phyloP scores from a whole-genome alignment of 805 yeast genomes.

The Kodamaea fukazawae region DNA sequence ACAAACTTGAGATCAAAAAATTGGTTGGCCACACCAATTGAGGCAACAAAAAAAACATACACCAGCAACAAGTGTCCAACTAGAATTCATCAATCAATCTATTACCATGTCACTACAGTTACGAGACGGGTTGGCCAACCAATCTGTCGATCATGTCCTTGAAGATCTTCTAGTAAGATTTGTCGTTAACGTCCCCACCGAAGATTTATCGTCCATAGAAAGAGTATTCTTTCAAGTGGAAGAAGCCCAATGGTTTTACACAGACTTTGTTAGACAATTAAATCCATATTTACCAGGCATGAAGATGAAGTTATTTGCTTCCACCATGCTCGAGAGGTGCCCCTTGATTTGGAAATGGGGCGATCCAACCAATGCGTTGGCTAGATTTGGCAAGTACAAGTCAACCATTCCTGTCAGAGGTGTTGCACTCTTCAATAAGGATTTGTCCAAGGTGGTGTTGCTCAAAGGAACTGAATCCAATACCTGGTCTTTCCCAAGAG shows the following conservation, averaged over 20 bases:
- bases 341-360: slow-evolving; percentile 85
- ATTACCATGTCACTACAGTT: slow-evolving; percentile 56
- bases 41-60: slow-evolving; percentile 5
- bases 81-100: slow-evolving; percentile 5
- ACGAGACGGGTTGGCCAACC: slow-evolving; percentile 54
- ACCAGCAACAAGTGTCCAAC: slow-evolving; percentile 1
- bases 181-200: slow-evolving; percentile 86
- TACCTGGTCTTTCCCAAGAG: slow-evolving; percentile 95
- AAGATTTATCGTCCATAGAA: slow-evolving; percentile 76
- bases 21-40: slow-evolving; percentile 1
- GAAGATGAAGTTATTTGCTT: slow-evolving; percentile 74
- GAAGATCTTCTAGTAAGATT: slow-evolving; percentile 90
- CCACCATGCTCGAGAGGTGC: slow-evolving; percentile 61
- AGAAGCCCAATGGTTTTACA: slow-evolving; percentile 97
- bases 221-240: slow-evolving; percentile 91
- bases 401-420: slow-evolving; percentile 94
- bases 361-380: slow-evolving; percentile 73
- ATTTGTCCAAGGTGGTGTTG: slow-evolving; percentile 65
- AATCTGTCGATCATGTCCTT: slow-evolving; percentile 66
- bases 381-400: slow-evolving; percentile 80
- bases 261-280: slow-evolving; percentile 72
- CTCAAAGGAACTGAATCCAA: slow-evolving; percentile 81
- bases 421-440: slow-evolving; percentile 77
- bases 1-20: slow-evolving; percentile 4
- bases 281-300: slow-evolving; percentile 75